phyloP scores from a whole-genome alignment of 495 filamentous ascomycete genomes.

The Lindgomyces ingoldianus region DNA sequence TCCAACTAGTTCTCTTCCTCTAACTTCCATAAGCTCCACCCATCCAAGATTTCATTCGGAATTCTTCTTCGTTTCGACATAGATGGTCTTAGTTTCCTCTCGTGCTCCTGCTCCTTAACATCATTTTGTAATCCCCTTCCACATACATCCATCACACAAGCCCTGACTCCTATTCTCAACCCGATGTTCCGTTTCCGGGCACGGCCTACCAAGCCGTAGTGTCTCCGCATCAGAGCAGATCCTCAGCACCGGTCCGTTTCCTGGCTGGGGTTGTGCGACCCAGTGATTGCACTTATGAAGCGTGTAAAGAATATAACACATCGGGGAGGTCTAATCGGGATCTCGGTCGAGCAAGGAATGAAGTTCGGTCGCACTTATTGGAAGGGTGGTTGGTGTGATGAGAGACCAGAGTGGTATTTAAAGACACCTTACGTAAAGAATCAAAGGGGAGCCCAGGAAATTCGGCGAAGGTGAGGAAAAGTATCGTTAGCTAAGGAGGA shows the following conservation, averaged over 20 bases:
- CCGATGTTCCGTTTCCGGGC: constrained; percentile 20
- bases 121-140: constrained; percentile 28
- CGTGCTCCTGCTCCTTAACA: too few species aligned
- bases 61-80: too few species aligned
- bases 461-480: background rate
- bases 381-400: background rate
- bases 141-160: constrained; percentile 27
- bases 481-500: background rate
- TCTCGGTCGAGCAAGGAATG: background rate
- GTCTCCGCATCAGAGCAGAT: constrained; percentile 21
- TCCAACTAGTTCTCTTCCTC: too few species aligned
- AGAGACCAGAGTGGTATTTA: background rate
- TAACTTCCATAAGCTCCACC: too few species aligned
- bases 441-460: background rate
- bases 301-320: constrained; percentile 31
- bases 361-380: background rate
- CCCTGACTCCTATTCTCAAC: constrained; percentile 27
- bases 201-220: constrained; percentile 12
- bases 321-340: constrained; percentile 2
- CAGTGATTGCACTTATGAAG: constrained; percentile 32
- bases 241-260: constrained; percentile 25
- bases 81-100: too few species aligned
- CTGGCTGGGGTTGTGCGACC: constrained; percentile 24
- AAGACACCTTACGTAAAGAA: background rate
- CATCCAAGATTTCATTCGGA: too few species aligned